Evolutionary conservation across 2,329 filamentous ascomycete genomes (phyloP), one percentile per base, ranked within the genome.

Genomic region (Clarireedia paspali): DNA sequence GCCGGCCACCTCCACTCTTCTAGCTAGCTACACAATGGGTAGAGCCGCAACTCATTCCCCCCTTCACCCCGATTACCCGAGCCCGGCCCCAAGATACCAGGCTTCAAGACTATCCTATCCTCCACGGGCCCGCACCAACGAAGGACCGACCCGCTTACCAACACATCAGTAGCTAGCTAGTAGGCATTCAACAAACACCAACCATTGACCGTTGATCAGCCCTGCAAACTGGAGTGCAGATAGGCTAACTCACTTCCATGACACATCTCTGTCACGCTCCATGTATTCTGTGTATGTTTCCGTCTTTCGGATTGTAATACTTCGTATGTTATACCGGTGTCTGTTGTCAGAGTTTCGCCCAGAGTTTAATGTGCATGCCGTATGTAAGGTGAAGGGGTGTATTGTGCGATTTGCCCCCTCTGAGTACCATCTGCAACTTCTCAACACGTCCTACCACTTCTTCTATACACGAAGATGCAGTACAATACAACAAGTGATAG

Each of bases 71-170:
- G 15, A 48, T 36, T 24, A 44, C 49, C 15, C 15, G 39, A 42
- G 17, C 9, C 39, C 39, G 39, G 17, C 30, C 30, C 30, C 30
- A 9, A 34, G 12, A 34, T 34, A 9, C 30, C 30, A 34, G 12
- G 30, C 12, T 34, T 34, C 30, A 14, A 34, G 30, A 34, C 30
- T 12, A 50, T 46, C 50, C 27, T 53, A 34, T 14, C 30, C 10
- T 34, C 30, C 30, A 4, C 9, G 4, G 30, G 12, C 30, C 30
- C 30, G 30, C 30, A 34, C 30, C 30, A 34, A 14, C 30, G 10
- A 34, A 47, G 42, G 50, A 47, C 27, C 50, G 27, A 53, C 50
- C 42, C 42, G 42, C 50, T 23, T 27, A 53, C 50, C 50, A 53
- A 39, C 50, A 27, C 50, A 53, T 34, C 44, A 34, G 30, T 12